phyloP scores from a whole-genome alignment of 2,329 filamentous ascomycete genomes.

The Pseudocercospora vitis region DNA sequence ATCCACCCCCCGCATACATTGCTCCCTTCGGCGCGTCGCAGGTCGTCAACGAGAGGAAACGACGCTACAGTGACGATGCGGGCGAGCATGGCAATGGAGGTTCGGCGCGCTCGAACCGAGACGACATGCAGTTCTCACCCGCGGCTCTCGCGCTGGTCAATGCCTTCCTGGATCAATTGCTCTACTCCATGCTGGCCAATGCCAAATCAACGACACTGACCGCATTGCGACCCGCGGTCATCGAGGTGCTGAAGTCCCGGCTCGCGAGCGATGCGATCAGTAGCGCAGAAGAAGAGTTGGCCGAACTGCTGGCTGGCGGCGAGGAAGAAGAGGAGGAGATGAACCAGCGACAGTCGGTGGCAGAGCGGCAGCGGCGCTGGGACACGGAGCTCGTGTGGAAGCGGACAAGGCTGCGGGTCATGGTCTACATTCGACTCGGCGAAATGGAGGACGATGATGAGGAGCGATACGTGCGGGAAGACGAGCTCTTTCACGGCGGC shows the following conservation, averaged over 20 bases:
- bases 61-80: slow-evolving; percentile 57
- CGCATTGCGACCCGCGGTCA: slow-evolving; percentile 75
- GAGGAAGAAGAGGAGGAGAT: slow-evolving; percentile 60
- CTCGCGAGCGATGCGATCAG: slow-evolving; percentile 81
- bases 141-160: slow-evolving; percentile 79
- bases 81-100: slow-evolving; percentile 63
- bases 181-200: slow-evolving; percentile 83
- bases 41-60: slow-evolving; percentile 79
- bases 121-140: slow-evolving; percentile 70
- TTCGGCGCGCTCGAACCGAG: slow-evolving; percentile 57
- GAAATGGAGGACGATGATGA: slow-evolving; percentile 98
- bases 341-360: slow-evolving; percentile 28
- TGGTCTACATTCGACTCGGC: slow-evolving; percentile 96
- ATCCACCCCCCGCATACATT: slow-evolving; percentile 82
- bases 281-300: slow-evolving; percentile 80
- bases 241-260: slow-evolving; percentile 83
- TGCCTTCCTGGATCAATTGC: slow-evolving; percentile 85
- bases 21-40: slow-evolving; percentile 84
- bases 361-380: slow-evolving; percentile 60
- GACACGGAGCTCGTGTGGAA: slow-evolving; percentile 95
- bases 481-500: slow-evolving; percentile 63
- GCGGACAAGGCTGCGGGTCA: slow-evolving; percentile 85
- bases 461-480: slow-evolving; percentile 80
- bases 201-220: slow-evolving; percentile 76
- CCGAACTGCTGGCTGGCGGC: slow-evolving; percentile 79